Base-by-base conservation (phyloP, 306 rosid species). In the Carpinus viminea region DNA sequence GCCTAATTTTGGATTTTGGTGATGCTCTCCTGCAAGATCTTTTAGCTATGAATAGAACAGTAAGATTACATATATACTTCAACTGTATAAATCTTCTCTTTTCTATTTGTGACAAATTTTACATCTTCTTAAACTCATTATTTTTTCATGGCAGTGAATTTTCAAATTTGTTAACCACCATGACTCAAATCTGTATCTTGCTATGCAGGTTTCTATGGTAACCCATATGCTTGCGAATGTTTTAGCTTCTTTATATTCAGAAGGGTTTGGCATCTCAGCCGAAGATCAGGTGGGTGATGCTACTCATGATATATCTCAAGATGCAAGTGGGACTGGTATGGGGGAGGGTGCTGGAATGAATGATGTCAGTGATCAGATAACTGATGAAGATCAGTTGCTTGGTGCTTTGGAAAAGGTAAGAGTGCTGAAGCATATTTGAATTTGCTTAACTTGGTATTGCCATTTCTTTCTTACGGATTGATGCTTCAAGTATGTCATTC, bases 311-410 rank as follows among this genome's bases (percentile, higher is more conserved):
- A 31, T 75, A n/a, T 74, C 88, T 70, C 86, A 90, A 80, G 96
- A 89, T 60, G 90, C 82, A 62, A 82, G 72, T 76, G 98, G 97
- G 74, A 93, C 92, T 7, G 98, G 97, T 62, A 90, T 93, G 95
- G 97, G 95, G 31, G 98, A 91, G 75, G 98, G 98, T 77, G 85
- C 78, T 3, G 98, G 98, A 75, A 20, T 76, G 81, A 90, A 88
- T 13, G 98, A 93, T 86, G 96, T 93, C 75, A 93, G 97, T 76
- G 97, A 95, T 73, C 95, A 91, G 88, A 92, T 95, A 59, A 82
- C 89, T 4, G 92, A 95, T 79, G 97, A 92, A 88, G 98, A 92
- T 86, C 98, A 95, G 88, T 81, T 94, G 76, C 89, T 87, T 79
- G 97, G 90, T 75, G 82, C 88, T 51, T 78, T 77, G 52, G 93